These are phyloP conservation scores for Gliomastix tumulicola DNA, from an alignment of 2,329 filamentous ascomycete genomes.

Conservation along the genomic window DNA sequence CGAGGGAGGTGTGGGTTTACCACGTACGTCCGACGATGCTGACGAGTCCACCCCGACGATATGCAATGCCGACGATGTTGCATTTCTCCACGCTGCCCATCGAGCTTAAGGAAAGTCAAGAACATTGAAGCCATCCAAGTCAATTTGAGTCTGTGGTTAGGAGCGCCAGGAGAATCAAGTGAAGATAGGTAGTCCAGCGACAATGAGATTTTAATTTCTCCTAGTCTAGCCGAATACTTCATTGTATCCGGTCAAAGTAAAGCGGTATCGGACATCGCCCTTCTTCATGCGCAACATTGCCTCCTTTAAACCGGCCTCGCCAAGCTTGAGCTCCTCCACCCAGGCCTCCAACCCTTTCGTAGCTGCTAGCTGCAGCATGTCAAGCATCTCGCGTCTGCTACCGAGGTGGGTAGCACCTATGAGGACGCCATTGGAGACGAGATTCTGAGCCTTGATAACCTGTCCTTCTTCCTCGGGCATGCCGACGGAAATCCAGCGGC, in stretches of 20 bases:
- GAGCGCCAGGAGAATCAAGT: too few species aligned
- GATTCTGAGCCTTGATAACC: slow-evolving; percentile 3
- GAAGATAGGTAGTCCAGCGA: too few species aligned
- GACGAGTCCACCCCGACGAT: too few species aligned
- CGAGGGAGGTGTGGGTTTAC: too few species aligned
- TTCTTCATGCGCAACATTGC: slow-evolving; percentile 6
- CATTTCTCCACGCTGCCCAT: too few species aligned
- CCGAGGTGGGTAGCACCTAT: slow-evolving; percentile 34
- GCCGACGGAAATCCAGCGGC: slow-evolving; percentile 47
- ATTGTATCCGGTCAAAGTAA: slow-evolving; percentile 12
- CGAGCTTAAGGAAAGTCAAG: too few species aligned
- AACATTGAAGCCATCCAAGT: too few species aligned
- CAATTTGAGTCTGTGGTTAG: too few species aligned
- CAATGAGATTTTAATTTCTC: not conserved
- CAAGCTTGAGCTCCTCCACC: slow-evolving; percentile 27
- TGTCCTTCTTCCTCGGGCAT: slow-evolving; percentile 25
- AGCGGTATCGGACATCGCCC: slow-evolving; percentile 10
- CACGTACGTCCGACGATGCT: too few species aligned
- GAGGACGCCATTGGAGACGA: slow-evolving; percentile 46
- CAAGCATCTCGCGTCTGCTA: slow-evolving; percentile 40
- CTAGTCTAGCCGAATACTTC: slow-evolving; percentile 8
- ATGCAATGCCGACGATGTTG: too few species aligned
- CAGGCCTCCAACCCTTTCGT: slow-evolving; percentile 44
- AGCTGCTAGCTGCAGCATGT: slow-evolving; percentile 46
- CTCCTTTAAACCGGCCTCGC: slow-evolving; percentile 7